Evolutionary conservation across 2,329 filamentous ascomycete species (phyloP), one percentile per base, ranked within the genome.

Genomic region (Amauroascus niger): DNA sequence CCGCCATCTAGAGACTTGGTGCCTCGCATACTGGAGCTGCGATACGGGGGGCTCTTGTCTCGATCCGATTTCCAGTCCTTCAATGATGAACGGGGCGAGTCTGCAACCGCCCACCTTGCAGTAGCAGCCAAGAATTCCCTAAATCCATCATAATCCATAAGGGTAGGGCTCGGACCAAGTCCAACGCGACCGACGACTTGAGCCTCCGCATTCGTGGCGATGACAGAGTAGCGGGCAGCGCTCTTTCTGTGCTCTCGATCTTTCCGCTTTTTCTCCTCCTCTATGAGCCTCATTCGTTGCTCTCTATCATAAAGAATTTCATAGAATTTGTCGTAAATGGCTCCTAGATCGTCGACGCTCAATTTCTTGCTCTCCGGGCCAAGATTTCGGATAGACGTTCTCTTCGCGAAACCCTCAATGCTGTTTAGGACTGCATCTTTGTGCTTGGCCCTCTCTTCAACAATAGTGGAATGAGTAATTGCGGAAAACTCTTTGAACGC

Each of bases 81-180:
- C 58, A 61, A 65, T 16, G 81, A 78, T 0, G 81, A 77, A 5
- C 79, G 76, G 3, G 88, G 88, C 0, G 87, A 83, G 66, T 97
- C 93, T 0, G 88, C 87, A 26, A 95, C 84, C 1, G 93, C 93
- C 93, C 93, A 98, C 73, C 84, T 91, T 1, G 89, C 81, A 61
- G 96, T 87, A 45, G 83, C 84, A 3, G 93, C 89, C 43, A 98
- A 75, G 62, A 98, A 97, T 63, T 97, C 90, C 54, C 91, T 79
- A 71, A 97, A 98, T 1, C 87, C 89, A 68, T 95, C 88, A 64
- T 97, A 98, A 68, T 97, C 90, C 93, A 98, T 98, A 60, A 90
- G 78, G 26, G 86, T 94, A 13, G 88, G 88, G 68, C 88, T 96
- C 6, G 88, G 85, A 0, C 90, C 91, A 1, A 96, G 77, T 0